Evolutionary conservation across 345 rosid genomes (phyloP), one percentile per base, ranked within the genome.

Genomic region (Lagerstroemia speciosa): DNA sequence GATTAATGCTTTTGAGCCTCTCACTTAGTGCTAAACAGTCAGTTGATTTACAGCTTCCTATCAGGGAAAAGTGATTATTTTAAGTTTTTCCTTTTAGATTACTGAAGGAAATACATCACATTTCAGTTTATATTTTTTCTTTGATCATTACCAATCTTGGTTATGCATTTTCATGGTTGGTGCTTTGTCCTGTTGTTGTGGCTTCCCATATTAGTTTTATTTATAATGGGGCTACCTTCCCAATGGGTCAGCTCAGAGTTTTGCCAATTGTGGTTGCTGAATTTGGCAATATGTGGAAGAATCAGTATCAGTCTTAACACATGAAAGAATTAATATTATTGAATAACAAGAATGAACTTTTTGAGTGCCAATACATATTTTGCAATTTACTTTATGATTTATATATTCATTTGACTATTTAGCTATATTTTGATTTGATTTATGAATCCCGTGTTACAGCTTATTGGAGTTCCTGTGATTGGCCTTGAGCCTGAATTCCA

Each of bases 401-500:
- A 7, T 26, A 12, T n/a, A 58, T 26, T 58, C 1, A 30, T 58
- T 58, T 26, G 32, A 30, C 2, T 53, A 58, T 58, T 58, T 27
- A 9, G 20, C 33, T 27, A 58, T 29, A 27, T 12, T 14, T 58
- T 58, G 19, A 58, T 27, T 53, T 22, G 60, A 53, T n/a, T 7
- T 53, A 6, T 30, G 63, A 19, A 55, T 64, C 50, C 63, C 76
- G 50, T 58, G 62, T 78, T 64, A 62, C 83, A 90, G 96, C 83
- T 90, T 75, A 87, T 90, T 65, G 96, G 96, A 74, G 83, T 88
- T 73, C 76, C 86, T 2, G 83, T 88, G 64, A 45, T 82, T 75
- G 85, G 93, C 69, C 93, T 90, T 70, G 93, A 86, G 65, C 89
- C 90, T 19, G 96, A 87, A 78, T 90, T 90, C 73, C 96, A 87